Percentiles rank a stretch among this genome's conserved stretches.
Evolutionary conservation across 768 basidiomycete genomes (phyloP).

Genomic region (Tylopilus balloui): DNA sequence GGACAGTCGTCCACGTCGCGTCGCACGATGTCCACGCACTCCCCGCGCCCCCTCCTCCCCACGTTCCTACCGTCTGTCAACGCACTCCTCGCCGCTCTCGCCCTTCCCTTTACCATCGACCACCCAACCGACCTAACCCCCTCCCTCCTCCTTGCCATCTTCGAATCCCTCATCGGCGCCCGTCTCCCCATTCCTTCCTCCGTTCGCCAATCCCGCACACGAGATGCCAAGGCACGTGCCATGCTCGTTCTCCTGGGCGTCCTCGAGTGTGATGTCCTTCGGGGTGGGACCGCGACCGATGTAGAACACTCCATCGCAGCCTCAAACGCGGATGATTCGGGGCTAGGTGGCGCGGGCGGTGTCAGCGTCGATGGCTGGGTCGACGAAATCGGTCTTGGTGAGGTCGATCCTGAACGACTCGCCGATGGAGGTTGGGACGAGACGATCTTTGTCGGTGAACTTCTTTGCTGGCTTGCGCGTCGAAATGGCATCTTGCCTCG

Average conservation of each 20-base stretch:
- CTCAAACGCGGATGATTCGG: slow-evolving; percentile 28
- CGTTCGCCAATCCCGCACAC: slow-evolving; percentile 34
- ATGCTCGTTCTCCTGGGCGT: slow-evolving; percentile 76
- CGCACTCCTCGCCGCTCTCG: slow-evolving; percentile 40
- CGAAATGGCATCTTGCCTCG: slow-evolving; percentile 34
- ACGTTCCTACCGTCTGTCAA: slow-evolving; percentile 36
- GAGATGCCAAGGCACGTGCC: slow-evolving; percentile 55
- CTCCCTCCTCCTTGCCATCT: no score
- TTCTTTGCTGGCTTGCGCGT: slow-evolving; percentile 63
- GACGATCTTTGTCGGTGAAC: no score
- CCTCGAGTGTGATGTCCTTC: slow-evolving; percentile 60
- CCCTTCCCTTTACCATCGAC: slow-evolving; percentile 43
- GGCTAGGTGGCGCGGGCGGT: slow-evolving; percentile 12
- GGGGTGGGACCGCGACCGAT: no score
- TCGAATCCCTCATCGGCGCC: no score
- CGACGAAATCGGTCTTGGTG: no score
- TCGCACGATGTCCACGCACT: no score
- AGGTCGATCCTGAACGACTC: no score
- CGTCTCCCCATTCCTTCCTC: slow-evolving; percentile 45
- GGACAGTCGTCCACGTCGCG: slow-evolving; percentile 2
- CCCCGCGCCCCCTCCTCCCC: slow-evolving; percentile 11
- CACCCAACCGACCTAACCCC: slow-evolving; percentile 65
- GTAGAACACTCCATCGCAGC: slow-evolving; percentile 2
- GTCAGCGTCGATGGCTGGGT: slow-evolving; percentile 30
- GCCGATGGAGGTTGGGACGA: no score